Conservation (phyloP, 2,329 filamentous ascomycete genomes). For the Blastomyces percursus region DNA sequence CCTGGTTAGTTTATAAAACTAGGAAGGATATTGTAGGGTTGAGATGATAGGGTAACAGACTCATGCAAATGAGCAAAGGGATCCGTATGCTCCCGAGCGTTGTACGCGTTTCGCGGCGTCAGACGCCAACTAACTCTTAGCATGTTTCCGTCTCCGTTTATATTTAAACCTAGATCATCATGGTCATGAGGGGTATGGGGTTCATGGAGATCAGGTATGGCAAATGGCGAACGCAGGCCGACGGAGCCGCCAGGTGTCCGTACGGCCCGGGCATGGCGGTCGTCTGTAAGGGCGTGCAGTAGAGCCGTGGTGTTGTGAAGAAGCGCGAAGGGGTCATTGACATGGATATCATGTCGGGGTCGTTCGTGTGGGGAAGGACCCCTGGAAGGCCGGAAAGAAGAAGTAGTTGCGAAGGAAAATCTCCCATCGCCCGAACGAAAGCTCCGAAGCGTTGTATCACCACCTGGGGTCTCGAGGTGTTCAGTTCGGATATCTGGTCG, state of each 20-base stretch:
- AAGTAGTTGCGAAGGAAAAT: constrained; percentile 31
- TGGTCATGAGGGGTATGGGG: neutral
- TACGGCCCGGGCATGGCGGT: neutral
- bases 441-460: constrained; percentile 26
- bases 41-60: constrained; percentile 27
- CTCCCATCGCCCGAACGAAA: constrained; percentile 39
- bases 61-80: constrained; percentile 39
- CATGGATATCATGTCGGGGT: neutral
- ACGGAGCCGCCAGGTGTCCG: neutral
- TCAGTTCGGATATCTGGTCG: neutral
- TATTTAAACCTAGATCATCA: neutral
- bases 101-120: constrained; percentile 42
- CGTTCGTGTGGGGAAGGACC: constrained; percentile 14
- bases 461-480: constrained; percentile 10
- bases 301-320: neutral
- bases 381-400: constrained; percentile 18
- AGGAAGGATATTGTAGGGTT: neutral
- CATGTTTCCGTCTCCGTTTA: neutral
- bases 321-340: neutral
- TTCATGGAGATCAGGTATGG: neutral
- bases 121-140: constrained; percentile 24
- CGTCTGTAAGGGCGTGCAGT: neutral
- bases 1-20: neutral
- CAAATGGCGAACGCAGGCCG: neutral
- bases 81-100: constrained; percentile 37